Evolutionary conservation across 768 basidiomycete genomes (phyloP), one percentile per base, ranked within the genome.

Genomic region (Pleurotus citrinopileatus): DNA sequence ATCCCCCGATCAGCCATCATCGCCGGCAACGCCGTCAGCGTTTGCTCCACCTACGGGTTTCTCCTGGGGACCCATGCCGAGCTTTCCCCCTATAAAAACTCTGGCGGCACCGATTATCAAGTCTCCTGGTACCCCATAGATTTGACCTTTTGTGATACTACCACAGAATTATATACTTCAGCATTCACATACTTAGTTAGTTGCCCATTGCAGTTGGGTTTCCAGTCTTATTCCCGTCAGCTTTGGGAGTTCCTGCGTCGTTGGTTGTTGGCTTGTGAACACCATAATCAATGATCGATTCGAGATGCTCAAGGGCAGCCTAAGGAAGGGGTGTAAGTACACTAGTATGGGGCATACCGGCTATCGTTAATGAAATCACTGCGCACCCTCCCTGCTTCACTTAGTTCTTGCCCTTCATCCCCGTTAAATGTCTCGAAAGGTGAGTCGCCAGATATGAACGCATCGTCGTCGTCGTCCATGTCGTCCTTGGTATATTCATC

Each of bases 331-430:
- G 59, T 22, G 56, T 45, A 59, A 56, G 55, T 62, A 63, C 70
- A 80, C 88, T 89, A 95, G 83, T 95, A 95, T 62, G 93, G 93
- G 55, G 82, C 75, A 72, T 76, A 94, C 70, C 92, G 88, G 66
- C 71, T 79, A 76, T 86, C 70, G 75, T 85, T 85, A 72, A 79
- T 63, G 69, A 89, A 89, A 89, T 89, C 81, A 69, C 86, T 90
- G 88, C 93, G 89, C 86, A 93, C 91, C 87, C 89, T 84, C 75
- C 93, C 93, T 60, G 87, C 89, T 73, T 87, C 86, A 68, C 85
- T 89, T 59, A 94, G 80, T 70, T 94, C 89, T 62, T 91, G 75
- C 19, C 72, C 78, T 53, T 78, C 84, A 43, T 78, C 77, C 23
- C 85, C 87, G 19, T 70, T 73, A 60, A 81, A 80, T 2, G 73